phyloP scores from a whole-genome alignment of 352 stramenopile genomes.

The Phytophthora cryptogea region DNA sequence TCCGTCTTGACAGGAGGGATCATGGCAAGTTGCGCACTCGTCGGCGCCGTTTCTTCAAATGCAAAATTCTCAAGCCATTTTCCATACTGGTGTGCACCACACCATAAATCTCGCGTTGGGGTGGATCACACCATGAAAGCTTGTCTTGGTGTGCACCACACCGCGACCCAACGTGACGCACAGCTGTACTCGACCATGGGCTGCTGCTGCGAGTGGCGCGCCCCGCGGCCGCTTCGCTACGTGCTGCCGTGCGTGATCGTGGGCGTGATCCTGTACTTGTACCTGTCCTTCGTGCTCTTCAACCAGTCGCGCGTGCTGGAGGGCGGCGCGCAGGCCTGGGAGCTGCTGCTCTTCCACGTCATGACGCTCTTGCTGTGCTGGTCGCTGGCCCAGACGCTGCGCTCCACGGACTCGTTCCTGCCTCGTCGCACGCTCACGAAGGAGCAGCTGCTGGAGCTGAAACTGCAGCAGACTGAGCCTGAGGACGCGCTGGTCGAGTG shows the following conservation, averaged over 20 bases:
- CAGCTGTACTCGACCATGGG: slow-evolving; percentile 31
- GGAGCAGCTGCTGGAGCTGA: slow-evolving; percentile 14
- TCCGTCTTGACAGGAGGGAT: slow-evolving; percentile 29
- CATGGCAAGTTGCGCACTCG: slow-evolving; percentile 1
- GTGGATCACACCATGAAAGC: neutral
- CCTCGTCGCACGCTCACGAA: slow-evolving; percentile 25
- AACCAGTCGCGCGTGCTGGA: slow-evolving; percentile 53
- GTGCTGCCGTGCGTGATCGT: slow-evolving; percentile 56
- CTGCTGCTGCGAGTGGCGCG: slow-evolving; percentile 70
- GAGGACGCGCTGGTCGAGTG: slow-evolving; percentile 45
- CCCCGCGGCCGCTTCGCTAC: slow-evolving; percentile 56
- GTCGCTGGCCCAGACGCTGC: slow-evolving; percentile 61
- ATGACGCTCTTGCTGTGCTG: slow-evolving; percentile 60
- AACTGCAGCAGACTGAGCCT: slow-evolving; percentile 3
- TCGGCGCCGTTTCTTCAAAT: slow-evolving; percentile 8
- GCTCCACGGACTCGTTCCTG: slow-evolving; percentile 65
- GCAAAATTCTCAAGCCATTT: neutral
- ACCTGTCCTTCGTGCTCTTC: slow-evolving; percentile 59
- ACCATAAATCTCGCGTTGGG: neutral
- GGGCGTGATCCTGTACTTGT: slow-evolving; percentile 64
- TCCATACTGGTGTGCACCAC: neutral
- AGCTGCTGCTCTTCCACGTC: slow-evolving; percentile 61
- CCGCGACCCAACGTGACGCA: neutral
- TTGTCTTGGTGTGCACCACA: neutral
- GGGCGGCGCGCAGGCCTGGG: slow-evolving; percentile 26